Evolutionary conservation across 2,329 filamentous ascomycete genomes (phyloP).

Genomic region (Aspergillus sp.): DNA sequence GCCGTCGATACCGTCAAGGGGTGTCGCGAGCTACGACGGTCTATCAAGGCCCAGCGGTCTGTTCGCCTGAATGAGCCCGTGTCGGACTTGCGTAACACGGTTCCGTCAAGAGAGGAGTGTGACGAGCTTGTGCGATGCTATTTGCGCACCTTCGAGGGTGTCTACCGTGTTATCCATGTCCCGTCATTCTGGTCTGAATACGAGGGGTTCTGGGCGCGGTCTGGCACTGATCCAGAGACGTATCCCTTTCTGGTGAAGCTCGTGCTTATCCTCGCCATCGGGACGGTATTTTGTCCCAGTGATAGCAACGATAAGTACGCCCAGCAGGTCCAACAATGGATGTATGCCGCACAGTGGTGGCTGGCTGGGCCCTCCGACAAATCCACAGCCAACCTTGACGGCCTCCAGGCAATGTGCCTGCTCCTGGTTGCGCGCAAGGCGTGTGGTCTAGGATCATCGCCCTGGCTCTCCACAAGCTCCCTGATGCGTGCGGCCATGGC

Average conservation of each 20-base stretch:
- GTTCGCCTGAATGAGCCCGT: conserved; percentile 20
- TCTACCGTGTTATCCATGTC: conserved; percentile 34
- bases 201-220: conserved; percentile 26
- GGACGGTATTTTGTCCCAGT: conserved; percentile 25
- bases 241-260: conserved; percentile 29
- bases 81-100: conserved; percentile 18
- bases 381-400: conserved; percentile 25
- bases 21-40: conserved; percentile 18
- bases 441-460: conserved; percentile 23
- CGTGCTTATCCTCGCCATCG: conserved; percentile 34
- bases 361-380: conserved; percentile 35
- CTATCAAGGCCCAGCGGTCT: conserved; percentile 20
- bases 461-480: conserved; percentile 21
- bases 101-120: conserved; percentile 20
- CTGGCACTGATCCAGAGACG: conserved; percentile 18
- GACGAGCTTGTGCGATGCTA: conserved; percentile 26
- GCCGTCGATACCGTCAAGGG: conserved; percentile 16
- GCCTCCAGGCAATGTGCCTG: conserved; percentile 38
- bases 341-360: conserved; percentile 38
- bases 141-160: conserved; percentile 30
- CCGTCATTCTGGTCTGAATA: conserved; percentile 36
- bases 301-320: conserved; percentile 10
- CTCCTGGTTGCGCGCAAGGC: conserved; percentile 31
- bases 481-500: conserved; percentile 26
- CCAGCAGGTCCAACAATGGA: conserved; percentile 24